These are phyloP conservation scores for Teunomyces lycoperdinae DNA, from an alignment of 805 yeast species.

Conservation along the genomic window DNA sequence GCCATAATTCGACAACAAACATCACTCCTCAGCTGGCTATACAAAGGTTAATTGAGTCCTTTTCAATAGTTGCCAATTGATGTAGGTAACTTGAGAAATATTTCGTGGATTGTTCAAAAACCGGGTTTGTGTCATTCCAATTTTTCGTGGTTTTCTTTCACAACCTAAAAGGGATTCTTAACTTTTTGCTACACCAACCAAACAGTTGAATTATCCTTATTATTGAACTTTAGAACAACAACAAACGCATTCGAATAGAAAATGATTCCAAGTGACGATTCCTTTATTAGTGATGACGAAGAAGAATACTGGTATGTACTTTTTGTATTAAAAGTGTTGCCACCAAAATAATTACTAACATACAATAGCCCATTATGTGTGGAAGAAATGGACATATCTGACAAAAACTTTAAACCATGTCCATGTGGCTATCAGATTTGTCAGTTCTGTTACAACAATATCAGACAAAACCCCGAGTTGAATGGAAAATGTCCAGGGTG, in stretches of 20 bases:
- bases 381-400: constrained; percentile 96
- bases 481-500: constrained; percentile 98
- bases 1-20: constrained; percentile 75
- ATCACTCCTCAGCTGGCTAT: constrained; percentile 13
- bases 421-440: constrained; percentile 99
- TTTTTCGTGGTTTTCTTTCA: constrained; percentile 1
- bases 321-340: background rate
- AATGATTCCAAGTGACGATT: constrained; percentile 43
- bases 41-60: background rate
- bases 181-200: background rate
- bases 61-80: background rate
- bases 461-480: constrained; percentile 90
- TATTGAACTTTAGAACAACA: background rate
- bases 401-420: constrained; percentile 97
- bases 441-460: constrained; percentile 96
- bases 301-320: constrained; percentile 63
- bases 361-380: constrained; percentile 80
- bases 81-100: background rate
- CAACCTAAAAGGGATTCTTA: background rate
- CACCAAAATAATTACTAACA: constrained; percentile 17
- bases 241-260: background rate
- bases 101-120: background rate
- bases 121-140: background rate
- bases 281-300: constrained; percentile 73
- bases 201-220: background rate